A percentile compares a stretch with the other conserved stretches of the same genome.
phyloP scores from a whole-genome alignment of 1,139 yeast species.

The Taphrina wiesneri region DNA sequence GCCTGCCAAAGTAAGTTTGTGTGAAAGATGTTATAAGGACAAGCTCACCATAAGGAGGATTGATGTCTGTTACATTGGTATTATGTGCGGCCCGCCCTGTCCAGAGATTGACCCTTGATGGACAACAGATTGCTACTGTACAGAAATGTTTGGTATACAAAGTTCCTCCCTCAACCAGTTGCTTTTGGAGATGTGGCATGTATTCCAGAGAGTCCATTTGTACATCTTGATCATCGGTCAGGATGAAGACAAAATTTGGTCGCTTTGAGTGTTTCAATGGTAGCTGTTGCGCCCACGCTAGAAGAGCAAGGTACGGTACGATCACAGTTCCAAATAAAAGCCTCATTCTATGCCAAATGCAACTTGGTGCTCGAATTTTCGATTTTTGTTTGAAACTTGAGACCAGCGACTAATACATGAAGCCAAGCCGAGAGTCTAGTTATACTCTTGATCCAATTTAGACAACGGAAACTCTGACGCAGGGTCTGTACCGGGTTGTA shows the following conservation, averaged over 20 bases:
- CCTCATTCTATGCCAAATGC: not conserved
- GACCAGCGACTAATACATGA: too few species aligned
- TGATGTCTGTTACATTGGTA: slow-evolving; percentile 34
- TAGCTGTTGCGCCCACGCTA: not conserved
- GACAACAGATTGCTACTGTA: slow-evolving; percentile 34
- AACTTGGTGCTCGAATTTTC: not conserved
- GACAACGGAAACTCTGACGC: too few species aligned
- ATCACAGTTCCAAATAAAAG: not conserved
- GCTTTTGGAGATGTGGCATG: slow-evolving; percentile 24
- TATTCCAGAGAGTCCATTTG: slow-evolving; percentile 26
- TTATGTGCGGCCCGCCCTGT: slow-evolving; percentile 33
- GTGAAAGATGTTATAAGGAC: not conserved
- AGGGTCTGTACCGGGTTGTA: too few species aligned
- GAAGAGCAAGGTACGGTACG: not conserved
- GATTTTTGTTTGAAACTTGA: not conserved
- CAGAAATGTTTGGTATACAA: slow-evolving; percentile 19
- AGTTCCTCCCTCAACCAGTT: slow-evolving; percentile 24
- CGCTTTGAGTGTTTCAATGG: not conserved
- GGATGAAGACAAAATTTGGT: slow-evolving; percentile 31
- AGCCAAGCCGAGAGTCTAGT: too few species aligned
- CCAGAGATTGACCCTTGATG: slow-evolving; percentile 29
- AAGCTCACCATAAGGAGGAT: slow-evolving; percentile 28
- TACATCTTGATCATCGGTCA: slow-evolving; percentile 35
- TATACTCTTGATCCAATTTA: too few species aligned
- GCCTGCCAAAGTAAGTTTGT: not conserved